Conservation (phyloP, 108 stramenopile species). For the Pelagomonas calceolata region DNA sequence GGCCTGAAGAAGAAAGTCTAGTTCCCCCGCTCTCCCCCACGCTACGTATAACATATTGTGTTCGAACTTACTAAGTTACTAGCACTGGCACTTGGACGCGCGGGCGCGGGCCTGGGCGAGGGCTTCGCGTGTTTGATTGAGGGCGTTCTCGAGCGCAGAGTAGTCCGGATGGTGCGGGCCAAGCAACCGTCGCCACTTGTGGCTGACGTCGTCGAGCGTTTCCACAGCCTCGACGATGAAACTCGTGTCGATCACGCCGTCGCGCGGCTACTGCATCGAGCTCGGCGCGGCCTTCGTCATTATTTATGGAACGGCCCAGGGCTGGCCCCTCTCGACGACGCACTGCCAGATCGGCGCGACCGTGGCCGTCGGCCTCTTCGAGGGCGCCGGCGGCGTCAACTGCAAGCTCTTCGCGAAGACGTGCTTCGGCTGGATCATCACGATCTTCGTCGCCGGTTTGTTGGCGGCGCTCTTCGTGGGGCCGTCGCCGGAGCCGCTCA, state of each 20-base stretch:
- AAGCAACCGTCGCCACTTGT: too few species aligned
- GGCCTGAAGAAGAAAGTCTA: too few species aligned
- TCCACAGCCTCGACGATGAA: conserved; percentile 52
- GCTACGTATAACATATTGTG: too few species aligned
- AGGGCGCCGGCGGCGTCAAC: conserved; percentile 34
- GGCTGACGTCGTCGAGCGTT: too few species aligned
- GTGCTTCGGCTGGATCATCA: conserved; percentile 36
- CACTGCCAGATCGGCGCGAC: conserved; percentile 57
- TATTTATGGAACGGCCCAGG: conserved; percentile 48
- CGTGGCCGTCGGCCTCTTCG: conserved; percentile 43
- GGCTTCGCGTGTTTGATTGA: too few species aligned
- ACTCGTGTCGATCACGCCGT: conserved; percentile 36
- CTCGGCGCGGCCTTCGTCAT: conserved; percentile 47
- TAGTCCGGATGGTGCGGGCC: too few species aligned
- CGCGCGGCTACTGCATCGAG: conserved; percentile 47
- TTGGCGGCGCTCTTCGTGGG: conserved; percentile 28
- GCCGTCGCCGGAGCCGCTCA: too few species aligned
- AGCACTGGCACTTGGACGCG: too few species aligned
- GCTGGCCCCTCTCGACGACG: conserved; percentile 51
- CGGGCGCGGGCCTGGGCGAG: too few species aligned
- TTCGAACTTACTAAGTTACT: too few species aligned
- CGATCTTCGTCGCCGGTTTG: conserved; percentile 29
- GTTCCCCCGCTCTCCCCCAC: too few species aligned
- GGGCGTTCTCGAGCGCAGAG: too few species aligned
- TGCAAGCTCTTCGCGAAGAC: conserved; percentile 30